Conservation (phyloP, 73 alveolate genomes). For the Paramecium sexaurelia region DNA sequence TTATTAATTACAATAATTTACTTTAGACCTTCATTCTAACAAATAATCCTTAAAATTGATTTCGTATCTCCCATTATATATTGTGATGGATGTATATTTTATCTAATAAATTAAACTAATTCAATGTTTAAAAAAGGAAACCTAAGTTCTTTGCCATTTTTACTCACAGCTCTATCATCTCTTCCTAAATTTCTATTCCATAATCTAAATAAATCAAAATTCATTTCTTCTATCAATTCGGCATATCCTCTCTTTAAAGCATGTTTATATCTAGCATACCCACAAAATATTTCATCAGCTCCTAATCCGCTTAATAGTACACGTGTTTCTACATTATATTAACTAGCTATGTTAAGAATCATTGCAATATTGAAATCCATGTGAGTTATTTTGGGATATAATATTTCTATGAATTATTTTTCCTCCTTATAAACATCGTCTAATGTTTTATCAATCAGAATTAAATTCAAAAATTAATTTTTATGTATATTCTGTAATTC, state of each 20-base stretch:
- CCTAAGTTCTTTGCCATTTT: conserved; percentile 89
- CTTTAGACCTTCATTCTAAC: conserved; percentile 63
- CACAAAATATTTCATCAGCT: conserved; percentile 98
- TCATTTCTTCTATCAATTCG: conserved; percentile 85
- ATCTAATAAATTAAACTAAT: conserved; percentile 68
- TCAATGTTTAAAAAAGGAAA: conserved; percentile 91
- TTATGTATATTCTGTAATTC: conserved; percentile 68
- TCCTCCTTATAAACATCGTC: conserved; percentile 58
- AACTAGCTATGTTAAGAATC: conserved; percentile 90
- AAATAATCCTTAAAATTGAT: conserved; percentile 74
- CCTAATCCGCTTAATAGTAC: conserved; percentile 83
- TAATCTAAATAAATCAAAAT: conserved; percentile 85
- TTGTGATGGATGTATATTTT: conserved; percentile 49
- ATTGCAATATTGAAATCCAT: conserved; percentile 97
- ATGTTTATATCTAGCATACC: conserved; percentile 92
- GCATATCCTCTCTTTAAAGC: conserved; percentile 79
- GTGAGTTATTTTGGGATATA: conserved; percentile 90
- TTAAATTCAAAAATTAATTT: conserved; percentile 72
- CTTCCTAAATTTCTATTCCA: conserved; percentile 97
- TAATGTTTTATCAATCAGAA: conserved; percentile 80
- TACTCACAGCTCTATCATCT: conserved; percentile 93
- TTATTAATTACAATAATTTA: not conserved
- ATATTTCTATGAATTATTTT: conserved; percentile 70
- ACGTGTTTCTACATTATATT: not conserved
- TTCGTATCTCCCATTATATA: conserved; percentile 71